Evolutionary conservation across 2,329 filamentous ascomycete species (phyloP).

Genomic region (Penicillium carneum): DNA sequence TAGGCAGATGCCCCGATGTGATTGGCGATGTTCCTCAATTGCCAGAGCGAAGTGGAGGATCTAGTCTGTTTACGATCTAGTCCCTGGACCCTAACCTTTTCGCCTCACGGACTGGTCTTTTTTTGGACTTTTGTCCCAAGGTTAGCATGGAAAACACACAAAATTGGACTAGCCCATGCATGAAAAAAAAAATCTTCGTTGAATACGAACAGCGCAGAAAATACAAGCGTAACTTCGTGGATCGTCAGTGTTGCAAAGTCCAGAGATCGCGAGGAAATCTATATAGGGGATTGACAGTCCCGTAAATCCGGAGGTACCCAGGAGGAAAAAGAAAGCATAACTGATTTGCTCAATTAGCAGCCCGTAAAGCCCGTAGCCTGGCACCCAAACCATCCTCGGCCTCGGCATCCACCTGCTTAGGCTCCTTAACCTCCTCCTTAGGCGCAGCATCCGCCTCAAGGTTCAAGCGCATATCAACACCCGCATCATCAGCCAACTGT

Average conservation of each 20-base stretch:
- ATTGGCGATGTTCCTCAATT: slow-evolving; percentile 17
- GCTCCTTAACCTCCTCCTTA: slow-evolving; percentile 52
- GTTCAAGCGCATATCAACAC: slow-evolving; percentile 52
- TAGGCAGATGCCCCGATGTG: slow-evolving; percentile 6
- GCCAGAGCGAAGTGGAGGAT: neutral
- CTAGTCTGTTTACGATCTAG: slow-evolving; percentile 11
- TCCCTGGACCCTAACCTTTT: slow-evolving; percentile 2
- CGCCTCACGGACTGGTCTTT: slow-evolving; percentile 13
- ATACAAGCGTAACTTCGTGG: slow-evolving; percentile 21
- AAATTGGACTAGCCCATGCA: neutral
- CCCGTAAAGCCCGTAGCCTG: slow-evolving; percentile 51
- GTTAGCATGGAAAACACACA: neutral
- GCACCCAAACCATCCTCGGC: slow-evolving; percentile 53
- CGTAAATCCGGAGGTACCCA: slow-evolving; percentile 1
- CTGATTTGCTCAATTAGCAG: slow-evolving; percentile 39
- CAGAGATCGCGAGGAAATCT: slow-evolving; percentile 11
- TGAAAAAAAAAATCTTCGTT: neutral
- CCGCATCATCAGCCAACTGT: slow-evolving; percentile 54
- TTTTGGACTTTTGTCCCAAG: neutral
- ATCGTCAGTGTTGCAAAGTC: slow-evolving; percentile 10
- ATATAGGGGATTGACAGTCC: slow-evolving; percentile 5
- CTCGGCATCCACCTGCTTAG: slow-evolving; percentile 46
- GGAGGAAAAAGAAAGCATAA: neutral
- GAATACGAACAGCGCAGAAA: slow-evolving; percentile 1
- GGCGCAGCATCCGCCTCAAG: slow-evolving; percentile 51